These are phyloP conservation scores for Angophora floribunda DNA, from an alignment of 345 rosid species.

Conservation along the genomic window DNA sequence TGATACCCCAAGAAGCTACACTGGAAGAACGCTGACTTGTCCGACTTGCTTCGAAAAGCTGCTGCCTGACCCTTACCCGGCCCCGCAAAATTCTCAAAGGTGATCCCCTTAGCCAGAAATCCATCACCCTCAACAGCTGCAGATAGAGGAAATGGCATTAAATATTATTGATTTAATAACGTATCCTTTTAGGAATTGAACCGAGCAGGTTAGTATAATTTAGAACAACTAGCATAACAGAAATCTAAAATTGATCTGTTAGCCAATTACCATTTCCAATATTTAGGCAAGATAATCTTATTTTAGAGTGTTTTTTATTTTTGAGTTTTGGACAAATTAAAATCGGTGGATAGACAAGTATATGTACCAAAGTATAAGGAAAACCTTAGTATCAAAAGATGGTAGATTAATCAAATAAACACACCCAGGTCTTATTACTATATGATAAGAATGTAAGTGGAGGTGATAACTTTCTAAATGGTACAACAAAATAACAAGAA, in stretches of 20 bases:
- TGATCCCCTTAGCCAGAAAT: conserved; percentile 5
- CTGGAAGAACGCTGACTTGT: conserved; percentile 5
- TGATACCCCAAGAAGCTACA: conserved; percentile 16
- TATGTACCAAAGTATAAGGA: neutral
- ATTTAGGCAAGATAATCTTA: no score
- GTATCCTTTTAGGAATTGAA: neutral
- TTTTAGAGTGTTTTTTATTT: no score
- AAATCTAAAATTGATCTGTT: no score
- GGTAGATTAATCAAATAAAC: neutral
- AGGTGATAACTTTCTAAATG: neutral
- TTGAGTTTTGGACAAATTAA: neutral
- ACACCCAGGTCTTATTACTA: neutral
- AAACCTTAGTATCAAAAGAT: neutral
- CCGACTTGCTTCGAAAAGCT: conserved; percentile 4
- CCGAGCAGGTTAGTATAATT: neutral
- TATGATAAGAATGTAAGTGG: neutral
- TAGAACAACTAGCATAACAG: neutral
- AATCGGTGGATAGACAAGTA: neutral
- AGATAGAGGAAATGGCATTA: neutral
- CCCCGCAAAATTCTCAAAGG: conserved; percentile 17
- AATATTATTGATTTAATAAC: neutral
- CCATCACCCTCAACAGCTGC: conserved; percentile 12
- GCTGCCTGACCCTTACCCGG: conserved; percentile 9
- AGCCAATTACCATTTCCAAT: no score
- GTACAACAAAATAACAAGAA: neutral